Evolutionary conservation across 108 stramenopile genomes (phyloP).

Genomic region (Pseudonitzschia multiseries): DNA sequence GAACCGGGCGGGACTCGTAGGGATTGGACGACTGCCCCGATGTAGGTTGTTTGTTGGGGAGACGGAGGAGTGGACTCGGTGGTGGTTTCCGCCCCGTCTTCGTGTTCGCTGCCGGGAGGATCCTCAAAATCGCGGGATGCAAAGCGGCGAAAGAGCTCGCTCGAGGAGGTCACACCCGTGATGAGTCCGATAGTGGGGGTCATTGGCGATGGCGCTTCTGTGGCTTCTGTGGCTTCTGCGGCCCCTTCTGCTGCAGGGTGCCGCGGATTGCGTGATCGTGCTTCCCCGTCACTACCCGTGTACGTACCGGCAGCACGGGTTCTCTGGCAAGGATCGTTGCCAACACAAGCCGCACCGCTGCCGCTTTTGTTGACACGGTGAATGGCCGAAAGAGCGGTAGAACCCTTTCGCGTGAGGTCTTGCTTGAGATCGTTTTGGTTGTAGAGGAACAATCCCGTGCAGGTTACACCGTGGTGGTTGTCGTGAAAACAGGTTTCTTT

Average conservation of each 20-base stretch:
- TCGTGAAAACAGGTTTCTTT: background rate
- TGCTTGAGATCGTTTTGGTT: conserved; percentile 1
- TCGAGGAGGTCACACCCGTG: background rate
- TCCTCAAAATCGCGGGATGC: background rate
- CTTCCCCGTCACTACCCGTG: background rate
- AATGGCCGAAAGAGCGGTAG: conserved; percentile 1
- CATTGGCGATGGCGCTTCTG: background rate
- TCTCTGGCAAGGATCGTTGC: background rate
- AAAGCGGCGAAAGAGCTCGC: conserved; percentile 3
- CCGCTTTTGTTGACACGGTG: background rate
- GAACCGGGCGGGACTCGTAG: background rate
- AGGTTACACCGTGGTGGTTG: background rate
- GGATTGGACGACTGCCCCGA: conserved; percentile 17
- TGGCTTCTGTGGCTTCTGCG: no score
- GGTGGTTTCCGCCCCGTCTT: background rate
- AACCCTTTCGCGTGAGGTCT: conserved; percentile 1
- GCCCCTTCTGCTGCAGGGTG: no score
- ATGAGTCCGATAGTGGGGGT: conserved; percentile 1
- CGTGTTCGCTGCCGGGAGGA: background rate
- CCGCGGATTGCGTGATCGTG: no score
- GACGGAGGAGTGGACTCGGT: conserved; percentile 6
- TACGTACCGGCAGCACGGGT: no score
- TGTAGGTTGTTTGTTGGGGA: conserved; percentile 4
- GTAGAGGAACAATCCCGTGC: conserved; percentile 3
- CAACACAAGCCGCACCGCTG: no score